These are phyloP conservation scores for Suhomyces chickasaworum DNA, from an alignment of 1,139 yeast genomes.

Conservation along the genomic window DNA sequence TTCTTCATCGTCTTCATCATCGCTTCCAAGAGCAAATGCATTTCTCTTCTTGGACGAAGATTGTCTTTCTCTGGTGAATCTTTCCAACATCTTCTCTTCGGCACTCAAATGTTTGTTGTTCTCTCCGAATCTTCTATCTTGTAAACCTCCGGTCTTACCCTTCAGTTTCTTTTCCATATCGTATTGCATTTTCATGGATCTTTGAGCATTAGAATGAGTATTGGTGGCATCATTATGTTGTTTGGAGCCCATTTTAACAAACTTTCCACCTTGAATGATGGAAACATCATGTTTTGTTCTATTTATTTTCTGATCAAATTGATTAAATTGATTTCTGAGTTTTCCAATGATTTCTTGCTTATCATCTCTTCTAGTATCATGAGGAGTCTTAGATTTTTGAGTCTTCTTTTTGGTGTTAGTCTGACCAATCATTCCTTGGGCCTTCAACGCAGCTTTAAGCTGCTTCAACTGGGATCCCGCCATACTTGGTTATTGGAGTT, in stretches of 20 bases:
- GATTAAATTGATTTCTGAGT: slow-evolving; percentile 83
- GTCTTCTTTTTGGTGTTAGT: slow-evolving; percentile 61
- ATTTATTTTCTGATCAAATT: slow-evolving; percentile 78
- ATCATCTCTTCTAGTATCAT: slow-evolving; percentile 70
- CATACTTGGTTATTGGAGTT: slow-evolving; percentile 50
- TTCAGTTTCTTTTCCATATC: slow-evolving; percentile 60
- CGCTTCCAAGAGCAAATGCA: slow-evolving; percentile 65
- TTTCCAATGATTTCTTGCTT: slow-evolving; percentile 54
- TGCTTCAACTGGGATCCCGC: slow-evolving; percentile 89
- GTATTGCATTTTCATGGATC: slow-evolving; percentile 67
- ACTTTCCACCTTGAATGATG: slow-evolving; percentile 53
- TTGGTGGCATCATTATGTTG: slow-evolving; percentile 42
- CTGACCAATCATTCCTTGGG: slow-evolving; percentile 82
- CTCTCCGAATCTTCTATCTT: slow-evolving; percentile 94
- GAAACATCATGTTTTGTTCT: slow-evolving; percentile 69
- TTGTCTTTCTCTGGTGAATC: slow-evolving; percentile 89
- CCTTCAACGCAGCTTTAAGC: slow-evolving; percentile 73
- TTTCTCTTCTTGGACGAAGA: slow-evolving; percentile 51
- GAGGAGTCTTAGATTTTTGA: slow-evolving; percentile 58
- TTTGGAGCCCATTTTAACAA: slow-evolving; percentile 58
- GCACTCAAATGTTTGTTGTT: slow-evolving; percentile 66
- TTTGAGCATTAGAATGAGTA: slow-evolving; percentile 76
- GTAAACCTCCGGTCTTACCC: slow-evolving; percentile 75
- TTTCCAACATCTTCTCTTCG: slow-evolving; percentile 93
- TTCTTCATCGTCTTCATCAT: slow-evolving; percentile 61